These are phyloP conservation scores for Apiotrichum veenhuisii DNA, from an alignment of 1,284 basidiomycete species.

Conservation along the genomic window DNA sequence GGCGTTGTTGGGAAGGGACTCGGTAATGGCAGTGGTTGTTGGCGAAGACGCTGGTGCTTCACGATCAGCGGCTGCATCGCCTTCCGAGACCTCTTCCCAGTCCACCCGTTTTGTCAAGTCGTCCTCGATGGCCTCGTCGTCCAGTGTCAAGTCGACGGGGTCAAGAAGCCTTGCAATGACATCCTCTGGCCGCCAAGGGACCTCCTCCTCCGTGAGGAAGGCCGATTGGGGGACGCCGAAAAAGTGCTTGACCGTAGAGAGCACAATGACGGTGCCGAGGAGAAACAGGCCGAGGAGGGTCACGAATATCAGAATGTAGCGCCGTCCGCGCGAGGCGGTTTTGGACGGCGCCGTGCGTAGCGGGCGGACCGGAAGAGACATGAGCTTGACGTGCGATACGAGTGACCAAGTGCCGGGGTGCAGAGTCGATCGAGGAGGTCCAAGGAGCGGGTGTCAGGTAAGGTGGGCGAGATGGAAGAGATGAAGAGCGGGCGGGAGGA, in stretches of 20 bases:
- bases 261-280: constrained; percentile 83
- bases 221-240: constrained; percentile 75
- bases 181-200: constrained; percentile 56
- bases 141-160: neutral
- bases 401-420: too few relatives aligned
- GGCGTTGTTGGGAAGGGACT: neutral
- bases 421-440: too few relatives aligned
- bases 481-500: too few relatives aligned
- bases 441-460: too few relatives aligned
- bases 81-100: constrained; percentile 15
- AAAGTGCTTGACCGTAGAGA: constrained; percentile 85
- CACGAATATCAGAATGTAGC: constrained; percentile 62
- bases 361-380: neutral
- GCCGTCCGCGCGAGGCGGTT: constrained; percentile 15
- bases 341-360: neutral
- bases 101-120: constrained; percentile 8
- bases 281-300: constrained; percentile 78
- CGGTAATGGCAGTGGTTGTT: neutral
- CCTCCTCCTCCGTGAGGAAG: constrained; percentile 73
- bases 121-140: constrained; percentile 3
- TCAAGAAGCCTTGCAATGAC: constrained; percentile 26
- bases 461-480: too few relatives aligned
- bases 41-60: neutral
- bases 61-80: neutral
- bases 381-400: too few relatives aligned